Base-by-base conservation (phyloP, 345 rosid genomes). In the Ailanthus altissimus region DNA sequence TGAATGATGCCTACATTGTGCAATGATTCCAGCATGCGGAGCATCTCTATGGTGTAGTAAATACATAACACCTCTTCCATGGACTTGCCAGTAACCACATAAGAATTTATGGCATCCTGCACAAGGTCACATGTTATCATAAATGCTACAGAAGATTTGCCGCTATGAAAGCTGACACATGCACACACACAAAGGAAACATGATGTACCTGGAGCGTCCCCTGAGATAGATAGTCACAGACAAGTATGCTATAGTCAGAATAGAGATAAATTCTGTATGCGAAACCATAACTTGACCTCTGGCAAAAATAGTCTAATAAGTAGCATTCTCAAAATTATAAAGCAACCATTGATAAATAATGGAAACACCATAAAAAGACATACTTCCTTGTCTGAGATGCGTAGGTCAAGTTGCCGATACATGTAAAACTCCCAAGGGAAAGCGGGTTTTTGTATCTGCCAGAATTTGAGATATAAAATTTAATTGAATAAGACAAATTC, bases 371-470 rank as follows among this genome's bases (percentile, higher is more conserved):
- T 50, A 32, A 65, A 60, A 74, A 47, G 6, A n/a, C 88, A 40
- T 87, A 96, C 99, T 76, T 85, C 89, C 78, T 81, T 82, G 42
- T 79, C 91, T 64, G 86, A 63, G 70, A 96, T 89, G 78, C 93
- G 93, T 69, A 74, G 83, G 81, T 96, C 99, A 77, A 96, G 97
- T 81, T 88, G 97, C 68, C 98, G 91, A 80, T 96, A 96, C 91
- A 96, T 86, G 91, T 96, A 85, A 78, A 96, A 96, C 65, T 96
- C 99, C 98, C 97, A 96, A 65, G 97, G 97, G 76, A 93, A 92
- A 73, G 98, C 86, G 72, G 98, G 99, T 82, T 81, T 89, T 87
- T 96, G 99, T 81, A 96, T 86, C 99, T 93, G 91, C 71, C 73
- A 86, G 56, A 70, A 47, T 43, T 47, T 58, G n/a, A 18, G 75